phyloP scores from a whole-genome alignment of 306 rosid species.

The Biancaea sappan region DNA sequence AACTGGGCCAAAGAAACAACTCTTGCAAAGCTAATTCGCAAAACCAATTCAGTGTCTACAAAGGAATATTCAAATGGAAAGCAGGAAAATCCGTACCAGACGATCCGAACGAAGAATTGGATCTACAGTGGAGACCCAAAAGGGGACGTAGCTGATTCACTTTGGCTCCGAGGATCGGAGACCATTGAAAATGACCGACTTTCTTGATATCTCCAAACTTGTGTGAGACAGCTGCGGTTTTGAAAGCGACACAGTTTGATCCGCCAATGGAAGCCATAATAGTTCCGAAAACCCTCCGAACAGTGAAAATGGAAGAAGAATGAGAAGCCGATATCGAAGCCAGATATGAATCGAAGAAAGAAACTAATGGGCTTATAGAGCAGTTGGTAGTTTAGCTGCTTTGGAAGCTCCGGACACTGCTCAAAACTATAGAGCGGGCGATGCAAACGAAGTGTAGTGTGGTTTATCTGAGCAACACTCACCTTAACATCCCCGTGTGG shows the following conservation, averaged over 20 bases:
- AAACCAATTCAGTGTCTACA: not conserved
- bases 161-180: slow-evolving; percentile 39
- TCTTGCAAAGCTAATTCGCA: not conserved
- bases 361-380: not conserved
- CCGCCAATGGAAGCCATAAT: slow-evolving; percentile 73
- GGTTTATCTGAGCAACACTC: no score
- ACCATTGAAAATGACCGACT: slow-evolving; percentile 48
- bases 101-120: slow-evolving; percentile 46
- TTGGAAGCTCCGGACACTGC: not conserved
- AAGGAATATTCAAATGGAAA: not conserved
- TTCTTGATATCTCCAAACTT: slow-evolving; percentile 40
- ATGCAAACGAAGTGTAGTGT: no score
- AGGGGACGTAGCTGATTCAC: slow-evolving; percentile 36
- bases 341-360: slow-evolving; percentile 34
- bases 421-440: not conserved
- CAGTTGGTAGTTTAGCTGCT: not conserved
- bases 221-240: slow-evolving; percentile 38
- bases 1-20: not conserved
- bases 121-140: slow-evolving; percentile 47
- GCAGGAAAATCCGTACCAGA: slow-evolving; percentile 43
- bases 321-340: slow-evolving; percentile 24
- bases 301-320: slow-evolving; percentile 36
- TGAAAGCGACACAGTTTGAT: slow-evolving; percentile 58
- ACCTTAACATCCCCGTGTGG: no score
- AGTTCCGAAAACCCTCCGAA: slow-evolving; percentile 36